A percentile compares a stretch with the other conserved stretches of the same genome.
phyloP scores from a whole-genome alignment of 164 flowering plant species.

The Dillenia suffruticosa region DNA sequence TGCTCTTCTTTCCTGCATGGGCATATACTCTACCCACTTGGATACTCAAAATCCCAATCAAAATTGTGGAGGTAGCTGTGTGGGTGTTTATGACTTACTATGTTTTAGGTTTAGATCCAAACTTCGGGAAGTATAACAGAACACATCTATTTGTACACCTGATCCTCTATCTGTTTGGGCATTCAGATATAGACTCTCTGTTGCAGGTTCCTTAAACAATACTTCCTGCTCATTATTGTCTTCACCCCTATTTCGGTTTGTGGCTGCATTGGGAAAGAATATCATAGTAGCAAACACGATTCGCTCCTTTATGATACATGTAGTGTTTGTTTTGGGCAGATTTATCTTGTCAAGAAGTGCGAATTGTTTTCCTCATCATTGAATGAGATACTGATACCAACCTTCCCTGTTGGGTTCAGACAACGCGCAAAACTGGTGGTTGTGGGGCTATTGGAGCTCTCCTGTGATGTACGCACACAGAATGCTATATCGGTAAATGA shows the following conservation, averaged over 20 bases:
- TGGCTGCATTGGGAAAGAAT: slow-evolving; percentile 42
- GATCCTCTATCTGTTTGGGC: too few relatives aligned
- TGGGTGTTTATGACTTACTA: slow-evolving; percentile 47
- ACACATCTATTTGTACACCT: too few relatives aligned
- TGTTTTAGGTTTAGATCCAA: slow-evolving; percentile 58
- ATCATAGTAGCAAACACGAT: slow-evolving; percentile 46
- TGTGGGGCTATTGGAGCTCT: slow-evolving; percentile 51
- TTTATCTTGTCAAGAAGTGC: slow-evolving; percentile 46
- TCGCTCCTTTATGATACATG: slow-evolving; percentile 42
- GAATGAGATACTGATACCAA: too few relatives aligned
- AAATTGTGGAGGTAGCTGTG: slow-evolving; percentile 36
- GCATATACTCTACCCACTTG: slow-evolving; percentile 72
- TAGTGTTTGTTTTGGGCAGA: slow-evolving; percentile 42
- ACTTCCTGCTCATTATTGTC: slow-evolving; percentile 29
- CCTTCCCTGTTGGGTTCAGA: slow-evolving; percentile 9
- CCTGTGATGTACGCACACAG: slow-evolving; percentile 50
- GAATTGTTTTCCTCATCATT: too few relatives aligned
- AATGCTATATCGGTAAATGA: slow-evolving; percentile 42
- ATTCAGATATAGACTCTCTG: background rate
- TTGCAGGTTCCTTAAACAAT: slow-evolving; percentile 47
- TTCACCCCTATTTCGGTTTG: slow-evolving; percentile 34
- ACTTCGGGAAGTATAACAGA: slow-evolving; percentile 29
- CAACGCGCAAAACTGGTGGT: slow-evolving; percentile 32
- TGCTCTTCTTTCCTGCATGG: slow-evolving; percentile 81
- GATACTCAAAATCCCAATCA: slow-evolving; percentile 55